Conservation (phyloP, 1,284 basidiomycete species). For the Ganoderma meredithae region DNA sequence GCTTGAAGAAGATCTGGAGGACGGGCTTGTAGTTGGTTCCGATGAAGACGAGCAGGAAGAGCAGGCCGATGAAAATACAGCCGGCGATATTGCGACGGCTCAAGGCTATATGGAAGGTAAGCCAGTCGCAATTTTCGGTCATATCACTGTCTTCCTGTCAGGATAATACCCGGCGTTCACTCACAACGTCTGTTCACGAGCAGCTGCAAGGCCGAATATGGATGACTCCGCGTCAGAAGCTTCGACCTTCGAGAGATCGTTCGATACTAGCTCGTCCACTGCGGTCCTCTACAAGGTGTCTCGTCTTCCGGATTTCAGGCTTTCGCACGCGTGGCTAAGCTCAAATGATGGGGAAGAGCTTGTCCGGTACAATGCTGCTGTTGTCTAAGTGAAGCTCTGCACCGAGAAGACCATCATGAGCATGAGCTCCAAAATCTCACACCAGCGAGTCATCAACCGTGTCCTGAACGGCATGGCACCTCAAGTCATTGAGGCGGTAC, state of each 20-base stretch:
- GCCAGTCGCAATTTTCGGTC: too few species aligned
- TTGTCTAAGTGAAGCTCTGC: slow-evolving; percentile 3
- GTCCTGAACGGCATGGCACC: not conserved
- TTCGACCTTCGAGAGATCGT: not conserved
- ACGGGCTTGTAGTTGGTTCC: not conserved
- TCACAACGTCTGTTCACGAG: not conserved
- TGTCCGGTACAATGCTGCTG: not conserved
- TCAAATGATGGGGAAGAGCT: too few species aligned
- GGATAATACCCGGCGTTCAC: not conserved
- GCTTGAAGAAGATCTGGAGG: not conserved
- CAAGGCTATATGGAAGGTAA: too few species aligned
- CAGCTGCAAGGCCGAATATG: not conserved
- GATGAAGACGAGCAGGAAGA: not conserved
- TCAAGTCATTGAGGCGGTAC: not conserved
- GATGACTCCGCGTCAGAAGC: not conserved
- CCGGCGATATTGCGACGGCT: too few species aligned
- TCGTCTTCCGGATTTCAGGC: not conserved
- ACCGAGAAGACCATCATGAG: not conserved
- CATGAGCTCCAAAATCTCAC: not conserved
- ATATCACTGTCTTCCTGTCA: too few species aligned
- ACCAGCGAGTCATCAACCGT: not conserved
- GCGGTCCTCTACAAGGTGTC: not conserved
- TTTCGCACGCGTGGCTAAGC: not conserved
- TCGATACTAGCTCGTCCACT: not conserved
- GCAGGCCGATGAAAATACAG: not conserved